Percentiles rank a stretch among this genome's conserved stretches.
Evolutionary conservation across 2,329 filamentous ascomycete species (phyloP).

Genomic region (Botryosphaeria dothidea): DNA sequence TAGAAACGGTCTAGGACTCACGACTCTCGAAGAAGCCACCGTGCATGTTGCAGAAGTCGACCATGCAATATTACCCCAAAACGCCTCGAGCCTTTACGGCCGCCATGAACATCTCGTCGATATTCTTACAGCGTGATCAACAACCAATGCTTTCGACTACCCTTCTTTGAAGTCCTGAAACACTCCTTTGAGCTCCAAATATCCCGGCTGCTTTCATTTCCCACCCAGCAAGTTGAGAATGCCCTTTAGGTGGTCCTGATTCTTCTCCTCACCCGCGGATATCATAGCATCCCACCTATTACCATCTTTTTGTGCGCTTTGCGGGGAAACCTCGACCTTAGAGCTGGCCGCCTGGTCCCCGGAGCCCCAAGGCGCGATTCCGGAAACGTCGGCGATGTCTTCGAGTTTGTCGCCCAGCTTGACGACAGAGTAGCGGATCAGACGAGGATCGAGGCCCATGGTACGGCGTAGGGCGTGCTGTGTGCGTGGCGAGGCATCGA

Average conservation of each 20-base stretch:
- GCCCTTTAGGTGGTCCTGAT: background rate
- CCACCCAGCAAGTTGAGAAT: background rate
- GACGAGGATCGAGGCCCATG: slow-evolving; percentile 80
- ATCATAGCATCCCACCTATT: background rate
- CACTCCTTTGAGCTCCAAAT: no score
- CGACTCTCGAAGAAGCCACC: background rate
- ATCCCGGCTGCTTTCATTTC: no score
- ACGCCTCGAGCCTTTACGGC: slow-evolving; percentile 8
- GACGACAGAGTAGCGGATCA: slow-evolving; percentile 84
- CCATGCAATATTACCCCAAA: background rate
- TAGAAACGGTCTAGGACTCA: background rate
- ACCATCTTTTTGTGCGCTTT: no score
- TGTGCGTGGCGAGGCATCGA: slow-evolving; percentile 73
- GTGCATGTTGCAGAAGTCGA: background rate
- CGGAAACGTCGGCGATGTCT: slow-evolving; percentile 60
- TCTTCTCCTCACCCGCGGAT: no score
- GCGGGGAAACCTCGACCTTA: background rate
- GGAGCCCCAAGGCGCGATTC: slow-evolving; percentile 28
- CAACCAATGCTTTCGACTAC: background rate
- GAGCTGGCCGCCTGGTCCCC: background rate
- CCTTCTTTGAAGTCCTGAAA: no score
- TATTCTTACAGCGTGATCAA: slow-evolving; percentile 6
- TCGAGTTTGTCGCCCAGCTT: slow-evolving; percentile 73
- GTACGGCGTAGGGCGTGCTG: slow-evolving; percentile 76
- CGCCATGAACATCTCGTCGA: slow-evolving; percentile 3